phyloP scores from a whole-genome alignment of 495 filamentous ascomycete genomes.

The Elaphomyces granulatus region DNA sequence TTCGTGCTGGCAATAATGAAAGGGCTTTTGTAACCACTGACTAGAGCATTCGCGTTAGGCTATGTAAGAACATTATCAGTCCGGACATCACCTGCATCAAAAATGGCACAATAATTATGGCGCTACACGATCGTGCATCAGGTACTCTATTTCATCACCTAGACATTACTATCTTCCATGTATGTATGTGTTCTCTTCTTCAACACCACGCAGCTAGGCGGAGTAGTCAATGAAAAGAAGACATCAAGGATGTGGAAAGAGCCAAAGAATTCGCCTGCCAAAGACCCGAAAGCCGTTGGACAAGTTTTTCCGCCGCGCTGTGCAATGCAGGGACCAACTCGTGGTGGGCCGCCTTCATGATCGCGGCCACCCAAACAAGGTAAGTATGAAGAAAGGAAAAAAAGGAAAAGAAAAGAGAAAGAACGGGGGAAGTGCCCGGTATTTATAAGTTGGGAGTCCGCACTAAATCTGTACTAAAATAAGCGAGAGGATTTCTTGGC shows the following conservation, averaged over 20 bases:
- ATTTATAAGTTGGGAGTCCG: conserved; percentile 14
- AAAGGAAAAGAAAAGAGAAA: conserved; percentile 19
- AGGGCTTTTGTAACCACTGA: too few species aligned
- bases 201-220: conserved; percentile 32
- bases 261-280: conserved; percentile 65
- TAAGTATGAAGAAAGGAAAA: conserved; percentile 56
- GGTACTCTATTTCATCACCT: too few species aligned
- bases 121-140: too few species aligned
- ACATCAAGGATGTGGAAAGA: conserved; percentile 25
- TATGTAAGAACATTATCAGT: too few species aligned
- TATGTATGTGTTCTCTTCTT: conserved; percentile 44
- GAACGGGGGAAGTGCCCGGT: conserved; percentile 5
- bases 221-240: conserved; percentile 43
- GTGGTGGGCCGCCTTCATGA: conserved; percentile 47
- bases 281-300: conserved; percentile 57
- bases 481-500: too few species aligned
- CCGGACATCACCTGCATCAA: too few species aligned
- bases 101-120: too few species aligned
- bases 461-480: too few species aligned
- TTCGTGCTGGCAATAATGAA: too few species aligned
- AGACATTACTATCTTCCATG: too few species aligned
- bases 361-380: conserved; percentile 50
- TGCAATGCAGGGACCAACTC: conserved; percentile 61
- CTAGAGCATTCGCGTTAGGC: too few species aligned
- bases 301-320: conserved; percentile 51